Conservation (phyloP, 2,329 filamentous ascomycete genomes). For the Cladosporium oxysporum region DNA sequence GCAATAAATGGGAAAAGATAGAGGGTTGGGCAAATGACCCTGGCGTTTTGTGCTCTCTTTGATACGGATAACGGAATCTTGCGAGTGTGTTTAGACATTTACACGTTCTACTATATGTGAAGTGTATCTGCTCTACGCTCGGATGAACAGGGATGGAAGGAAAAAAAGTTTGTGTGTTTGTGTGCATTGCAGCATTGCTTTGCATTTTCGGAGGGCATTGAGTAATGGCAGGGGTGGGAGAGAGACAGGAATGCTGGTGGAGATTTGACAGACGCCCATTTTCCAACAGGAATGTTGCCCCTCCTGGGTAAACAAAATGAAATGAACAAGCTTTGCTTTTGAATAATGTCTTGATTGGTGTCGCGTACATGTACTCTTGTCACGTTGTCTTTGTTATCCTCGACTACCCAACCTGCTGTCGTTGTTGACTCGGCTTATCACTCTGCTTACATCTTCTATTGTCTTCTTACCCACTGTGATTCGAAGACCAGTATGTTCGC, state of each 20-base stretch:
- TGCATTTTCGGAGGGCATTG: not conserved
- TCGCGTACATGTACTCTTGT: not conserved
- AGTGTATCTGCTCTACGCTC: not conserved
- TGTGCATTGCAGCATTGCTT: not conserved
- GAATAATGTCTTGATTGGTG: constrained; percentile 1
- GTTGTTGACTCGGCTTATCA: not conserved
- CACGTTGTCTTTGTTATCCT: not conserved
- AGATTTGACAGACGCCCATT: not conserved
- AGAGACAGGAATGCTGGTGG: not conserved
- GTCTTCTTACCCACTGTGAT: no score
- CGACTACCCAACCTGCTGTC: not conserved
- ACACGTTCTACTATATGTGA: not conserved
- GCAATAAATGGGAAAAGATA: not conserved
- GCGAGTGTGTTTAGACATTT: not conserved
- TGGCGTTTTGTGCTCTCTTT: not conserved
- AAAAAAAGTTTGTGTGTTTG: not conserved
- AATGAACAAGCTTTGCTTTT: not conserved
- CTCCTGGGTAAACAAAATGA: constrained; percentile 1
- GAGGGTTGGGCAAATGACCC: not conserved
- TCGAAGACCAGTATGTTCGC: not conserved
- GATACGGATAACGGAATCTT: not conserved
- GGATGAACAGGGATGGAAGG: not conserved
- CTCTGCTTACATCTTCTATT: no score
- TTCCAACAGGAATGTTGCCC: not conserved
- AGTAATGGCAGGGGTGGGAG: not conserved